phyloP scores from a whole-genome alignment of 2,329 filamentous ascomycete species.

The Huntiella moniliformis region DNA sequence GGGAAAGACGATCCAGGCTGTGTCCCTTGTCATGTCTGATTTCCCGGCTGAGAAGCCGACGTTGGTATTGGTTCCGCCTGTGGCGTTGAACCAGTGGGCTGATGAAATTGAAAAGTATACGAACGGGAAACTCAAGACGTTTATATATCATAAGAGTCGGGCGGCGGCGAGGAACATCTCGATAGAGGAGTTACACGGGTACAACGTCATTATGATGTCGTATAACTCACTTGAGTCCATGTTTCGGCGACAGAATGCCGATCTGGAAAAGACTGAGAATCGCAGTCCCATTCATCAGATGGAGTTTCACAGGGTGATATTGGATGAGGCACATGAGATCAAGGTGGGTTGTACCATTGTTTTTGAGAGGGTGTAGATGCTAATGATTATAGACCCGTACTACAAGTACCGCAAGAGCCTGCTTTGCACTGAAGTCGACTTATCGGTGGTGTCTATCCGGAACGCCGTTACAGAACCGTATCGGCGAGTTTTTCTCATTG shows the following conservation, averaged over 20 bases:
- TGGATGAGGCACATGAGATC: conserved; percentile 93
- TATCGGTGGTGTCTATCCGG: conserved; percentile 95
- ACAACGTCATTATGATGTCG: conserved; percentile 91
- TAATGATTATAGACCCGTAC: conserved; percentile 41
- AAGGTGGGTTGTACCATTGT: conserved; percentile 31
- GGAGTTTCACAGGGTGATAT: conserved; percentile 73
- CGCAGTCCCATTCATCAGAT: conserved; percentile 63
- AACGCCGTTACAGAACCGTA: conserved; percentile 89
- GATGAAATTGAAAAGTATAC: conserved; percentile 67
- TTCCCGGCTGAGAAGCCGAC: conserved; percentile 70
- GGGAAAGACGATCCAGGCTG: conserved; percentile 95
- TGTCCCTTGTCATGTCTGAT: conserved; percentile 95
- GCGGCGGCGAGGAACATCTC: conserved; percentile 61
- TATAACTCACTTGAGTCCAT: conserved; percentile 86
- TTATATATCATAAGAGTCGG: conserved; percentile 80
- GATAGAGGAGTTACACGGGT: conserved; percentile 56
- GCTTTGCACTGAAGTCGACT: conserved; percentile 69
- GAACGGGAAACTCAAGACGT: conserved; percentile 71
- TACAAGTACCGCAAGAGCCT: conserved; percentile 84
- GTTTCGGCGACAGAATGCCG: conserved; percentile 80
- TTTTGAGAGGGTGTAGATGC: neutral
- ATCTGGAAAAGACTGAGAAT: conserved; percentile 18
- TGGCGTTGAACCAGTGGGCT: conserved; percentile 91
- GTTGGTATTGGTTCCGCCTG: conserved; percentile 76
- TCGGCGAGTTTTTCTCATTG: conserved; percentile 91